phyloP scores from a whole-genome alignment of 176 grass and related monocot species.

The Aegilops speltoides region DNA sequence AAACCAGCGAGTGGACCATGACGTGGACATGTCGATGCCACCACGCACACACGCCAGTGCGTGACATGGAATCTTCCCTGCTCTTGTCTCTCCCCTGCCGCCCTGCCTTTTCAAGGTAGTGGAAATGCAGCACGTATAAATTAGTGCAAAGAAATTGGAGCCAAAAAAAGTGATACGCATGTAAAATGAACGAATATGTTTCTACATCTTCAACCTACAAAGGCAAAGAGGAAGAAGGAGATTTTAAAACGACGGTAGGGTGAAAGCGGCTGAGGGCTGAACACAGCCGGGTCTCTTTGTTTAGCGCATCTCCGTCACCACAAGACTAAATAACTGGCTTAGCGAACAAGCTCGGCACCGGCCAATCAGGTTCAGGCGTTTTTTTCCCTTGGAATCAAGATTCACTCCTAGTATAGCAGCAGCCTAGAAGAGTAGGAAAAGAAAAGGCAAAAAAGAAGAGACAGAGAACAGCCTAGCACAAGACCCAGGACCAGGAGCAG shows the following conservation, averaged over 20 bases:
- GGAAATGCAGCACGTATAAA: neutral
- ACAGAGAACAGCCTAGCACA: neutral
- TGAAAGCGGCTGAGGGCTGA: neutral
- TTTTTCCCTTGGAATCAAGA: neutral
- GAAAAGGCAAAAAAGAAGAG: neutral
- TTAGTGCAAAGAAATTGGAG: neutral
- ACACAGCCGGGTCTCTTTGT: neutral
- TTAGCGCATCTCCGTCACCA: neutral
- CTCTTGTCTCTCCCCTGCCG: neutral
- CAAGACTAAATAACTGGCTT: neutral
- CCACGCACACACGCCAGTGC: neutral
- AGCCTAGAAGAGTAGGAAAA: neutral
- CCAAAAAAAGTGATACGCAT: neutral
- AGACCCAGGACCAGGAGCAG: neutral
- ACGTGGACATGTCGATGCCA: slow-evolving; percentile 29
- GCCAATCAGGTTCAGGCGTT: neutral
- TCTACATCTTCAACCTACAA: neutral
- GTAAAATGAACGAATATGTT: neutral
- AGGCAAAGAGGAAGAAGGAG: neutral
- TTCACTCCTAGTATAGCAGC: neutral
- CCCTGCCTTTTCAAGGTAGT: neutral
- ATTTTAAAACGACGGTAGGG: neutral
- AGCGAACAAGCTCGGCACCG: neutral
- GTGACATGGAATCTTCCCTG: slow-evolving; percentile 34
- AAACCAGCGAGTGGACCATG: slow-evolving; percentile 23